Percentiles rank a stretch among this genome's conserved stretches.
phyloP scores from a whole-genome alignment of 441 rosid species.

The Macaranga tanarius region DNA sequence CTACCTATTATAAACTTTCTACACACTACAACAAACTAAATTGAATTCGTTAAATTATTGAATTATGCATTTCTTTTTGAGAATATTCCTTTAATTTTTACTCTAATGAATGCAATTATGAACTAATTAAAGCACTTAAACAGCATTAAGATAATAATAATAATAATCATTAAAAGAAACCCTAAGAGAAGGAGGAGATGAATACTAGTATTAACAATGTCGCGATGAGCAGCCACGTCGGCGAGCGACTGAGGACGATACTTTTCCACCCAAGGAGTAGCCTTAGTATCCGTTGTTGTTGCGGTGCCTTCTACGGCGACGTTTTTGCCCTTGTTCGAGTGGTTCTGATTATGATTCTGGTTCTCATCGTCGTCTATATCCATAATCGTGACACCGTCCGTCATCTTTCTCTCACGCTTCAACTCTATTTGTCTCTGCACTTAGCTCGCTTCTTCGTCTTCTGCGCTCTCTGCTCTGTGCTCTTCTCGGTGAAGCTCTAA shows the following conservation, averaged over 20 bases:
- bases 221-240: slow-evolving; percentile 97
- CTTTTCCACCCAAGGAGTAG: slow-evolving; percentile 95
- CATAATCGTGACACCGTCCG: slow-evolving; percentile 57
- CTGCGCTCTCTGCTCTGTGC: background rate
- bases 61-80: too few relatives aligned
- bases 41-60: too few relatives aligned
- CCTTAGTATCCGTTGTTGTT: slow-evolving; percentile 43
- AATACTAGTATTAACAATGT: slow-evolving; percentile 90
- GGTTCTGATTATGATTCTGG: slow-evolving; percentile 28
- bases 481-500: too few relatives aligned
- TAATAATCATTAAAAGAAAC: slow-evolving; percentile 16
- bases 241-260: slow-evolving; percentile 96
- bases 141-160: background rate
- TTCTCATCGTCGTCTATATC: slow-evolving; percentile 62
- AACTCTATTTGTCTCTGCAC: background rate
- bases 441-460: background rate
- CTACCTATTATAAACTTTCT: too few relatives aligned
- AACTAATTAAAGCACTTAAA: background rate
- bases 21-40: too few relatives aligned
- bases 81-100: background rate
- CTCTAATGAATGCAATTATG: too few relatives aligned
- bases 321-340: slow-evolving; percentile 45
- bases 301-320: slow-evolving; percentile 35
- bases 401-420: slow-evolving; percentile 33
- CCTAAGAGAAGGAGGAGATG: slow-evolving; percentile 23